Percentiles rank a stretch among this genome's conserved stretches.
Conservation (phyloP, 225 moss, liverwort and hornwort genomes). For the Rhytidiadelphus loreus region DNA sequence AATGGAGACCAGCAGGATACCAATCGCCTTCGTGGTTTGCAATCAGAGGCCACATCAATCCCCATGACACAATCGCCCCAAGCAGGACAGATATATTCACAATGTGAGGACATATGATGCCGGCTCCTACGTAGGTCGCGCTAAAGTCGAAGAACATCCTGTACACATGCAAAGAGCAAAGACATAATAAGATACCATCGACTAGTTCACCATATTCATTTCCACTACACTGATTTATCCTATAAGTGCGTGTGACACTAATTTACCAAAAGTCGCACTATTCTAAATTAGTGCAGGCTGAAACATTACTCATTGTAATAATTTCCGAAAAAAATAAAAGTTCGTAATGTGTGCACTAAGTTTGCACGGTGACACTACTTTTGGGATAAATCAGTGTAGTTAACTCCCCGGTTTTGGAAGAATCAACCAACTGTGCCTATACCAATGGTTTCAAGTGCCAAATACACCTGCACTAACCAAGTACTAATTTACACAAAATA, state of each 20-base stretch:
- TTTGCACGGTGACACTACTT: not conserved
- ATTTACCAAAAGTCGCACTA: not conserved
- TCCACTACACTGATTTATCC: not conserved
- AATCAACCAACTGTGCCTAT: not conserved
- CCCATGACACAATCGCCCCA: constrained; percentile 77
- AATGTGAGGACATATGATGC: constrained; percentile 83
- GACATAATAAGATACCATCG: not conserved
- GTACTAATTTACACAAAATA: not conserved
- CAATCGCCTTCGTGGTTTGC: constrained; percentile 48
- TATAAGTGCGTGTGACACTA: not conserved
- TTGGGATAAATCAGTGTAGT: not conserved
- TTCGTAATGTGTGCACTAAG: not conserved
- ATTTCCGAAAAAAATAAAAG: not conserved
- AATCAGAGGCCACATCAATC: constrained; percentile 94
- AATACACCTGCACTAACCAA: not conserved
- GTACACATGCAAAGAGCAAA: not conserved
- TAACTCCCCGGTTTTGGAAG: not conserved
- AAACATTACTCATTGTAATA: not conserved
- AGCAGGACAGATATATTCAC: constrained; percentile 71
- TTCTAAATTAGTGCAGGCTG: not conserved
- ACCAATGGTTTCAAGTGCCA: not conserved
- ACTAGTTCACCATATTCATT: not conserved
- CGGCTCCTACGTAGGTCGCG: constrained; percentile 73
- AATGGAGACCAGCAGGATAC: constrained; percentile 18
- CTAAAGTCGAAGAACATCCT: constrained; percentile 91